These are phyloP conservation scores for Lasiodiplodia theobromae DNA, from an alignment of 2,329 filamentous ascomycete genomes.

Conservation along the genomic window DNA sequence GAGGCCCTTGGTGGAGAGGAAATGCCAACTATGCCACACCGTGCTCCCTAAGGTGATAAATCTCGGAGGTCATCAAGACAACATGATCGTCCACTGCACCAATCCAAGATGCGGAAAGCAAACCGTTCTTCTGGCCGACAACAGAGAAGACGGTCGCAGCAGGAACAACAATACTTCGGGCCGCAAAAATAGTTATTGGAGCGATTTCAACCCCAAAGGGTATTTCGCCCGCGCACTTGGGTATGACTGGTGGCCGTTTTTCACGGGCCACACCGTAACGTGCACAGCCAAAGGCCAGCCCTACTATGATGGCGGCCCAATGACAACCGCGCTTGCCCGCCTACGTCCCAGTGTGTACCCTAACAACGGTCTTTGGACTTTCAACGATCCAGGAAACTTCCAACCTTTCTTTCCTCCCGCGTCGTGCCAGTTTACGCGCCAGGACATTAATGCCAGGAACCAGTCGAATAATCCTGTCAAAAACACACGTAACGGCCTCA, in stretches of 20 bases:
- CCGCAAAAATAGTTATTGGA: background rate
- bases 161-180: background rate
- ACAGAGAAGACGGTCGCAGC: background rate
- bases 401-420: constrained; percentile 10
- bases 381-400: constrained; percentile 16
- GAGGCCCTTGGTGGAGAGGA: constrained; percentile 1
- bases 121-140: background rate
- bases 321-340: background rate
- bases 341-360: background rate
- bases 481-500: background rate
- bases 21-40: background rate
- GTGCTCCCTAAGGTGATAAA: background rate
- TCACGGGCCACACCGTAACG: background rate
- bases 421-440: background rate
- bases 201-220: background rate
- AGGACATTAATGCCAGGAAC: background rate
- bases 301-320: background rate
- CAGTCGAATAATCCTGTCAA: background rate
- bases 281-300: background rate
- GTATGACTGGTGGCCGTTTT: background rate
- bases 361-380: background rate
- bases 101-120: background rate
- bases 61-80: background rate
- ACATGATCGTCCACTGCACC: background rate
- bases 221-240: background rate